Conservation (phyloP, 352 stramenopile genomes). For the Phytophthora boehmeriae region DNA sequence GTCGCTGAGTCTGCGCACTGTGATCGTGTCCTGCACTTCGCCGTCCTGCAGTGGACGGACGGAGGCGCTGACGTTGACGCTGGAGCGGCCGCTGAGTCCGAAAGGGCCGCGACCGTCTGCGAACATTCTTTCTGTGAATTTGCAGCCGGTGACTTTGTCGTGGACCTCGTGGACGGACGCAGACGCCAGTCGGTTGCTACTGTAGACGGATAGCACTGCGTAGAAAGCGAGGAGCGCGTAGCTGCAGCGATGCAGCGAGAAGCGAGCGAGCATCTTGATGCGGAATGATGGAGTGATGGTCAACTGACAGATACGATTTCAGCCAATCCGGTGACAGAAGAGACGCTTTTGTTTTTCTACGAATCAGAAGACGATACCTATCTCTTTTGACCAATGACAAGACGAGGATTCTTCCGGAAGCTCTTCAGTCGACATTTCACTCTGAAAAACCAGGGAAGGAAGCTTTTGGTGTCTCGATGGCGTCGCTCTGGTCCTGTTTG, state of each 20-base stretch:
- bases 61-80: conserved; percentile 51
- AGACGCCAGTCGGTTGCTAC: conserved; percentile 35
- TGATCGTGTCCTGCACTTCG: conserved; percentile 75
- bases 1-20: conserved; percentile 63
- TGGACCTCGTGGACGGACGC: conserved; percentile 68
- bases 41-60: conserved; percentile 53
- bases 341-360: conserved; percentile 11
- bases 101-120: conserved; percentile 63
- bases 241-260: conserved; percentile 4
- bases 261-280: conserved; percentile 14
- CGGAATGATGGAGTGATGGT: conserved; percentile 31
- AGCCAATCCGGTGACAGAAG: background rate
- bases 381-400: too few relatives aligned
- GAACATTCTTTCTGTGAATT: conserved; percentile 85
- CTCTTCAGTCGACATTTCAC: conserved; percentile 10
- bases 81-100: conserved; percentile 50
- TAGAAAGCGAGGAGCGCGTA: conserved; percentile 18
- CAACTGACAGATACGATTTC: conserved; percentile 32
- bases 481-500: conserved; percentile 18
- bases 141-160: conserved; percentile 59
- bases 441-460: conserved; percentile 9
- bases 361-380: conserved; percentile 12
- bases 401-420: background rate
- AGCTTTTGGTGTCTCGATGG: conserved; percentile 13
- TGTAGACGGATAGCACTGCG: conserved; percentile 34